Conservation (phyloP, 2,329 filamentous ascomycete species). For the Myriosclerotinia duriaeana region DNA sequence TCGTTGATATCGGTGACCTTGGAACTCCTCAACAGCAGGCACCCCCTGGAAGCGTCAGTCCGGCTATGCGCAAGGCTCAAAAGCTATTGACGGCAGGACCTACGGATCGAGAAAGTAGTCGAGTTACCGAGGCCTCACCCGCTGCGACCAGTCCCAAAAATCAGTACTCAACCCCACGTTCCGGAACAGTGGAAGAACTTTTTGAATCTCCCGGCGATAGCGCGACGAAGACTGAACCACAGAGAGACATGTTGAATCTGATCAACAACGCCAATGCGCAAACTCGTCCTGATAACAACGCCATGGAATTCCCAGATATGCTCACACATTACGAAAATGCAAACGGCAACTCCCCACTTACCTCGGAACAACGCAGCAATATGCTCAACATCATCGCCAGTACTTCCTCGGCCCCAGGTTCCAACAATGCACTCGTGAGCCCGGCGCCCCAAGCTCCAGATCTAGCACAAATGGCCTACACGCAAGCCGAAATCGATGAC, state of each 20-base stretch:
- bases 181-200: constrained; percentile 61
- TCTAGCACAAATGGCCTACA: constrained; percentile 64
- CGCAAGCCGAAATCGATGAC: constrained; percentile 73
- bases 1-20: constrained; percentile 62
- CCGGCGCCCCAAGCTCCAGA: constrained; percentile 45
- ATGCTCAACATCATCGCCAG: constrained; percentile 61
- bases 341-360: constrained; percentile 56
- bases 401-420: constrained; percentile 33
- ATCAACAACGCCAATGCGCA: constrained; percentile 64
- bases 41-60: constrained; percentile 34
- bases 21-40: constrained; percentile 34
- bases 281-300: constrained; percentile 41
- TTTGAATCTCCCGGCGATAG: constrained; percentile 52
- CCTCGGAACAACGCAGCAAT: constrained; percentile 57
- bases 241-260: constrained; percentile 63
- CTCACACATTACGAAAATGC: constrained; percentile 41
- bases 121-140: constrained; percentile 27
- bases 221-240: constrained; percentile 56
- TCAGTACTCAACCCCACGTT: constrained; percentile 41
- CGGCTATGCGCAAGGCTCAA: constrained; percentile 36
- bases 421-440: constrained; percentile 39
- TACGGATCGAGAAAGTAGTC: constrained; percentile 11
- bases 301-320: constrained; percentile 55
- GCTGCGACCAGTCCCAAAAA: constrained; percentile 37
- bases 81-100: constrained; percentile 41